These are phyloP conservation scores for Dipteronia dyeriana DNA, from an alignment of 345 rosid genomes.

Conservation along the genomic window DNA sequence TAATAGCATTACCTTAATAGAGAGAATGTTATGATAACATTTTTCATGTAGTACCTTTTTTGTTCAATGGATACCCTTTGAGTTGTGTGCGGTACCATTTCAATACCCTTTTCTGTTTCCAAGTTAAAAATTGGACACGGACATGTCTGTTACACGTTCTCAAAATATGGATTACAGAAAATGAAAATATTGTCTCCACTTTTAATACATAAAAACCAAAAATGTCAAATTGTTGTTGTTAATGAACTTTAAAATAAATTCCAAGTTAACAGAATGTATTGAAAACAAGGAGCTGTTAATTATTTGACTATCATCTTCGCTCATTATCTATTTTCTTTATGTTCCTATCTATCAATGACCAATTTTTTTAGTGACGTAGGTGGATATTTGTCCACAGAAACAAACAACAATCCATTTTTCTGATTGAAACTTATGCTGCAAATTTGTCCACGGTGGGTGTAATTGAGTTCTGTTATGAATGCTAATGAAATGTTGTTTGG, in stretches of 20 bases:
- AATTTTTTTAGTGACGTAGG: constrained; percentile 56
- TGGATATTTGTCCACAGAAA: constrained; percentile 76
- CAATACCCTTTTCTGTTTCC: too few species aligned
- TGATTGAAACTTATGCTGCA: constrained; percentile 69
- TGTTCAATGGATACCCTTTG: not conserved
- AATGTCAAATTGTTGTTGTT: not conserved
- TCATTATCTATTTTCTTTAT: not conserved
- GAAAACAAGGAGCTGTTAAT: not conserved
- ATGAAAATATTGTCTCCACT: not conserved
- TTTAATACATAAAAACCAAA: not conserved
- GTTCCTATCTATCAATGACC: constrained; percentile 26
- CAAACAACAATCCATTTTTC: constrained; percentile 75
- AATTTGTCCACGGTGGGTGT: constrained; percentile 47
- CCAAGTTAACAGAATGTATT: not conserved
- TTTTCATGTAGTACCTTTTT: not conserved
- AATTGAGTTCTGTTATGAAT: constrained; percentile 67
- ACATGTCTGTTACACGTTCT: not conserved
- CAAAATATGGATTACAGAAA: not conserved
- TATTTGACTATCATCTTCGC: not conserved
- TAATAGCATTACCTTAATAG: not conserved
- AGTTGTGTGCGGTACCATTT: too few species aligned
- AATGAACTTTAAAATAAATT: too few species aligned
- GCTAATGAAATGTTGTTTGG: constrained; percentile 60
- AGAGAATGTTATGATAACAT: not conserved
- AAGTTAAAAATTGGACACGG: not conserved